A percentile compares a stretch with the other conserved stretches of the same genome.
phyloP scores from a whole-genome alignment of 768 basidiomycete genomes.

The Cantharellus anzutake region DNA sequence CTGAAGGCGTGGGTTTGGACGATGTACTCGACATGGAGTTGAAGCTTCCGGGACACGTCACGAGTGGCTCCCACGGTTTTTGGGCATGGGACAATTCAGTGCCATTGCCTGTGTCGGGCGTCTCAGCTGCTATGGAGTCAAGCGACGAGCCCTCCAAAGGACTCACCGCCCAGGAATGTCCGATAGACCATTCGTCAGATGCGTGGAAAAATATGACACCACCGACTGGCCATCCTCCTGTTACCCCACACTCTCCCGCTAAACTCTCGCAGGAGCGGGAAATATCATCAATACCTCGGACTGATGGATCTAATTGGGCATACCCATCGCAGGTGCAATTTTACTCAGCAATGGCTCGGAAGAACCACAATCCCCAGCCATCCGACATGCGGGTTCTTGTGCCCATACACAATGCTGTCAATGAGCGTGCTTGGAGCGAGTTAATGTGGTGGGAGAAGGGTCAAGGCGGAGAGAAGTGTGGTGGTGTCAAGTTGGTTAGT shows the following conservation, averaged over 20 bases:
- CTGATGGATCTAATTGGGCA: constrained; percentile 63
- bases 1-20: not conserved
- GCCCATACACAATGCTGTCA: constrained; percentile 97
- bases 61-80: not conserved
- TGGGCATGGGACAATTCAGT: not conserved
- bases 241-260: not conserved
- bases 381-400: constrained; percentile 92
- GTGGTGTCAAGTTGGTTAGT: constrained; percentile 62
- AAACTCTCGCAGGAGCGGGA: constrained; percentile 53
- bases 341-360: constrained; percentile 90
- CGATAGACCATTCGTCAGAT: not conserved
- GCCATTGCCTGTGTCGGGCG: no score
- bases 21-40: not conserved
- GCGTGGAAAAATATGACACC: not conserved
- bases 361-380: constrained; percentile 73
- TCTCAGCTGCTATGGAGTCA: no score
- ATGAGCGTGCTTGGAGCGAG: constrained; percentile 80
- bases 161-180: not conserved
- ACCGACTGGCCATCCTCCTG: not conserved
- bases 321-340: constrained; percentile 99
- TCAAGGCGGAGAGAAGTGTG: constrained; percentile 65
- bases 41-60: not conserved
- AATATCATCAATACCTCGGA: constrained; percentile 72
- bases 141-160: no score
- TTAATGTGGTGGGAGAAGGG: constrained; percentile 68